A percentile compares a stretch with the other conserved stretches of the same genome.
phyloP scores from a whole-genome alignment of 495 filamentous ascomycete species.

The Xylaria longipes region DNA sequence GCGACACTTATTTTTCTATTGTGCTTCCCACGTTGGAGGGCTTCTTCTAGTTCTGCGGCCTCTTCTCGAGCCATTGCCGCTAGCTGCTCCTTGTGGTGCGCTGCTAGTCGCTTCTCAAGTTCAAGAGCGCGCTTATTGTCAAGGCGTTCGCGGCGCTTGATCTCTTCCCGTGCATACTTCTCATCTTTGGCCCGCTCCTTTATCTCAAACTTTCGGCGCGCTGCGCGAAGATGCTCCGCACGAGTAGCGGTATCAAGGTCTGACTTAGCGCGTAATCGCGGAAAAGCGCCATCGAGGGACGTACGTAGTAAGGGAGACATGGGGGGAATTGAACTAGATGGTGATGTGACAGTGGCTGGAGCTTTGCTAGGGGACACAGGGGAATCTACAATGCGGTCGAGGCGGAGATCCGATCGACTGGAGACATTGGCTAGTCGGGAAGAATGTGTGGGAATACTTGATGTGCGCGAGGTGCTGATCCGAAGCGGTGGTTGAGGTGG shows the following conservation, averaged over 20 bases:
- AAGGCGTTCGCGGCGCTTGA: constrained; percentile 55
- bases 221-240: constrained; percentile 55
- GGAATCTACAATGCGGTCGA: constrained; percentile 39
- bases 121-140: constrained; percentile 54
- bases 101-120: constrained; percentile 46
- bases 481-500: constrained; percentile 46
- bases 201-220: constrained; percentile 60
- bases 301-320: constrained; percentile 58
- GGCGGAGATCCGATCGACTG: constrained; percentile 50
- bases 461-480: constrained; percentile 48
- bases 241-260: constrained; percentile 55
- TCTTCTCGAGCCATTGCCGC: constrained; percentile 36
- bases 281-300: constrained; percentile 58
- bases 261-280: constrained; percentile 58
- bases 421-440: constrained; percentile 49
- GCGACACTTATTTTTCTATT: constrained; percentile 43
- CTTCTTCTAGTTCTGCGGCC: constrained; percentile 38
- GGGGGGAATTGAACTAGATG: constrained; percentile 40
- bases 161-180: constrained; percentile 61
- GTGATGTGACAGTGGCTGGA: constrained; percentile 31
- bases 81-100: constrained; percentile 35
- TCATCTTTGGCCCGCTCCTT: constrained; percentile 62
- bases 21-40: constrained; percentile 36
- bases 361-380: constrained; percentile 39
- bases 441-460: constrained; percentile 38